Evolutionary conservation across 169 alveolate genomes (phyloP).

Genomic region (Prorocentrum cordatum): DNA sequence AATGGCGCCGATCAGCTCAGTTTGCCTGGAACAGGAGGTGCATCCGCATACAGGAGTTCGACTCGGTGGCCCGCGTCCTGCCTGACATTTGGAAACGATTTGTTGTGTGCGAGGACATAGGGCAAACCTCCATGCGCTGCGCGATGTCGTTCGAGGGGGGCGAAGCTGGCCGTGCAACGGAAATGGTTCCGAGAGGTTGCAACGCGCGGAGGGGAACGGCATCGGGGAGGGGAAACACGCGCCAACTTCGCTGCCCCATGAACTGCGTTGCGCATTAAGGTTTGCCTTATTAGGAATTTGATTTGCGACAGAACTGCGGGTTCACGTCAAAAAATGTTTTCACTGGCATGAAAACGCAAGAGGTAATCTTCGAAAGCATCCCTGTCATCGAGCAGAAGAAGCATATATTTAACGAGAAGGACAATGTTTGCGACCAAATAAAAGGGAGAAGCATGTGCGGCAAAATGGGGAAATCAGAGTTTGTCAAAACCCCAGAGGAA

Average conservation of each 20-base stretch:
- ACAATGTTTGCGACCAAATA: neutral
- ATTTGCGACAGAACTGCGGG: neutral
- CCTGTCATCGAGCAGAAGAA: neutral
- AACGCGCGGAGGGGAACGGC: too few relatives aligned
- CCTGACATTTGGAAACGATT: neutral
- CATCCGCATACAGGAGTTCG: neutral
- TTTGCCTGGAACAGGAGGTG: neutral
- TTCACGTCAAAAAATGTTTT: neutral
- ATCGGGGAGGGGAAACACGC: too few relatives aligned
- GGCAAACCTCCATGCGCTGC: too few relatives aligned
- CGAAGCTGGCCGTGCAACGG: too few relatives aligned
- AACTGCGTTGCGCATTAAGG: too few relatives aligned
- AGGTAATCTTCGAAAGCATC: neutral
- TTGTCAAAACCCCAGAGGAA: too few relatives aligned
- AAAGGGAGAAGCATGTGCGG: neutral
- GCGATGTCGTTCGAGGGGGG: too few relatives aligned
- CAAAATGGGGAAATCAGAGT: neutral
- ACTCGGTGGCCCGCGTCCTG: neutral
- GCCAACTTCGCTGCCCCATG: too few relatives aligned
- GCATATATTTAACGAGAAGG: too few relatives aligned
- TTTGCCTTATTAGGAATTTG: too few relatives aligned
- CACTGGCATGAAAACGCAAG: neutral
- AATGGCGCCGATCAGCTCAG: neutral
- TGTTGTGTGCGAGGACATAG: neutral
- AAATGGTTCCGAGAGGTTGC: too few relatives aligned